phyloP scores from a whole-genome alignment of 345 rosid genomes.

The Populus deltoides region DNA sequence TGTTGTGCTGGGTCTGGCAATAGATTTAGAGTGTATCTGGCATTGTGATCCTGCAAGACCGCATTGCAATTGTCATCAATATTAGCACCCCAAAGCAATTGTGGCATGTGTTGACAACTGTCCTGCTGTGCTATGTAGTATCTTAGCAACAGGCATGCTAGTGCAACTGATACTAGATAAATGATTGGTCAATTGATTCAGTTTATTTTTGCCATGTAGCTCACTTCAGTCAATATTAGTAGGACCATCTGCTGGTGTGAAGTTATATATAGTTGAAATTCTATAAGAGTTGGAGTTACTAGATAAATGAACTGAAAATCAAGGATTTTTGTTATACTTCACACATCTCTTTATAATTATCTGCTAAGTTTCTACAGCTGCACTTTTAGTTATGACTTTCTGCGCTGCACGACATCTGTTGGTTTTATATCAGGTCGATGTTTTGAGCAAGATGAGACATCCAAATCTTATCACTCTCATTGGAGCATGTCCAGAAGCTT shows the following conservation, averaged over 20 bases:
- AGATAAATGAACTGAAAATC: neutral
- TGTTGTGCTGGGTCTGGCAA: neutral
- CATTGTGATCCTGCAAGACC: neutral
- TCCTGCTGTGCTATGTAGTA: neutral
- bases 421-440: constrained; percentile 55
- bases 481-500: constrained; percentile 87
- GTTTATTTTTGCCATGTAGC: neutral
- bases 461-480: constrained; percentile 80
- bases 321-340: neutral
- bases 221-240: neutral
- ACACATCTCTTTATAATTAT: no score
- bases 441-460: constrained; percentile 82
- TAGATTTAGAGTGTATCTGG: neutral
- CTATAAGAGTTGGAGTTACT: neutral
- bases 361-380: neutral
- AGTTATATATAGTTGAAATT: neutral
- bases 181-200: neutral
- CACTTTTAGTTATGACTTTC: neutral
- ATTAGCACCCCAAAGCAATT: neutral
- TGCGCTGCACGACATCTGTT: constrained; percentile 7
- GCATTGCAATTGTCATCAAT: neutral
- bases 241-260: neutral
- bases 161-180: neutral
- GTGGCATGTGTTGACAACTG: neutral
- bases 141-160: neutral